A percentile compares a stretch with the other conserved stretches of the same genome.
phyloP scores from a whole-genome alignment of 306 rosid genomes.

The Inga oerstediana region DNA sequence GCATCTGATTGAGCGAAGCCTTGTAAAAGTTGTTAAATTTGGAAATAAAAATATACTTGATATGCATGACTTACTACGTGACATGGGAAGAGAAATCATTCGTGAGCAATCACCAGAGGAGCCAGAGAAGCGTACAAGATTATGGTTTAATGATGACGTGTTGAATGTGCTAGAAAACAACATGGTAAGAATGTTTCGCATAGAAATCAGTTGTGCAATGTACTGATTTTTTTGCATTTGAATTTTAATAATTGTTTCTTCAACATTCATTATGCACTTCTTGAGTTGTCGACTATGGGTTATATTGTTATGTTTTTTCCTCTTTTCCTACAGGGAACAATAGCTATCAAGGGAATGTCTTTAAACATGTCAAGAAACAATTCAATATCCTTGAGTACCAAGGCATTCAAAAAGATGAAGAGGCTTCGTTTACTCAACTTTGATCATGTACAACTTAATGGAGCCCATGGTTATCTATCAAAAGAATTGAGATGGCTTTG shows the following conservation, averaged over 20 bases:
- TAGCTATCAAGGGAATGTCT: not conserved
- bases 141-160: too few species aligned
- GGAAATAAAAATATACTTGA: too few species aligned
- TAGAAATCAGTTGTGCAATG: too few species aligned
- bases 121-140: not conserved
- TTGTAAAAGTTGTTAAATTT: too few species aligned
- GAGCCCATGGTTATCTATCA: not conserved
- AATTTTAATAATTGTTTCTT: too few species aligned
- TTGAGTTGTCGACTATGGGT: too few species aligned
- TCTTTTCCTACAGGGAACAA: not conserved
- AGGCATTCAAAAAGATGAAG: not conserved
- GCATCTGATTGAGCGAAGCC: too few species aligned
- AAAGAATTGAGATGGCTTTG: not conserved
- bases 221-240: too few species aligned
- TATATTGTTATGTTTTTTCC: not conserved
- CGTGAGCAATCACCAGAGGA: not conserved
- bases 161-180: too few species aligned
- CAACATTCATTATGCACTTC: too few species aligned
- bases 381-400: not conserved
- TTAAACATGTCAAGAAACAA: not conserved
- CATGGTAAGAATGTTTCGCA: not conserved
- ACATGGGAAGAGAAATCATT: not conserved
- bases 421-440: not conserved
- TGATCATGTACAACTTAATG: not conserved
- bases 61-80: too few species aligned